Evolutionary conservation across 805 yeast genomes (phyloP), one percentile per base, ranked within the genome.

Genomic region (Saccharomycopsis sp.): DNA sequence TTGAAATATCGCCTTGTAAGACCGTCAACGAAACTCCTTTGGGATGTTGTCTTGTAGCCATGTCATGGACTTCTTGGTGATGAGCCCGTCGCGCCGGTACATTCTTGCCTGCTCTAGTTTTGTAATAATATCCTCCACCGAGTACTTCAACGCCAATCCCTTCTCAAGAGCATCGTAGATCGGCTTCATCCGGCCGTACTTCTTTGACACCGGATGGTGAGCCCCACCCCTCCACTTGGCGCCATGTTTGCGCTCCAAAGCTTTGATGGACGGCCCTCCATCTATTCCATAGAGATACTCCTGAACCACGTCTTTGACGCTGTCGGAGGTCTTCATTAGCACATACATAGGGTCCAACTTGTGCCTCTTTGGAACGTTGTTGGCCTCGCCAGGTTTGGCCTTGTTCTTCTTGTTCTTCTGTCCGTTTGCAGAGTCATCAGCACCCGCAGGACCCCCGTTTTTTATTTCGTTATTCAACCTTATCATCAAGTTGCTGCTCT

Each of bases 141-240:
- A 9, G n/a, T 18, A 52, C n/a, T 53, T 53, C 57, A 47, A 15
- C 12, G 24, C 47, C 40, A 59, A 24, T 9, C 59, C 61, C 40
- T 24, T 52, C 23, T 55, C 60, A 3, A 52, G 47, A 1, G 61
- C 61, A 44, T 57, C 57, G 46, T 59, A 59, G 9, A 59, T 56
- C 18, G 61, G 57, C 41, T 59, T 59, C 57, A 59, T 59, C 24
- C 61, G 20, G 1, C 61, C 61, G 29, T 48, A 63, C 50, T 62
- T 63, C 34, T 63, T 63, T 24, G 61, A 57, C 3, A 63, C 60
- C 3, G 65, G 63, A 47, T 63, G 65, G 34, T 63, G 63, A 2
- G 65, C 63, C 5, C 65, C 65, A 2, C 65, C 65, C 46, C 65
- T 51, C 65, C 65, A 63, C 50, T 57, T 56, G 5, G 65, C 56